phyloP scores from a whole-genome alignment of 768 basidiomycete genomes.

The Serendipita sp. region DNA sequence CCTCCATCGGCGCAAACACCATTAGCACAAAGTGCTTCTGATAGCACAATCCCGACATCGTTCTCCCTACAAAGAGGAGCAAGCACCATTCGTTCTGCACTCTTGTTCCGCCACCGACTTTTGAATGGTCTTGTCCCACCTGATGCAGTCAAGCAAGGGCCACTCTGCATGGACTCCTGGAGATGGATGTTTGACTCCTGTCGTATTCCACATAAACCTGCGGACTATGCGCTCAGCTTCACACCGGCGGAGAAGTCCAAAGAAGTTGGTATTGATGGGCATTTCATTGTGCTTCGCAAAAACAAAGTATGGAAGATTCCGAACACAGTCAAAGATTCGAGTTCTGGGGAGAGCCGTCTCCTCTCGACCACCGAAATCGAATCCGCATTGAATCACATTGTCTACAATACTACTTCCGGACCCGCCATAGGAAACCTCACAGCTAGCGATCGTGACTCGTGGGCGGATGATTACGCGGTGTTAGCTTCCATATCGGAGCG shows the following conservation, averaged over 20 bases:
- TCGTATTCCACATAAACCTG: constrained; percentile 38
- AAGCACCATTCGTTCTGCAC: constrained; percentile 46
- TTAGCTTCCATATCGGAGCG: constrained; percentile 10
- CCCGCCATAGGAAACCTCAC: constrained; percentile 67
- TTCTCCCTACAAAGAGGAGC: constrained; percentile 34
- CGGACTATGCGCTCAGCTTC: not conserved
- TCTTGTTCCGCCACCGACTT: constrained; percentile 56
- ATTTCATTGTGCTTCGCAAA: constrained; percentile 73
- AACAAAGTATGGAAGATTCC: constrained; percentile 68
- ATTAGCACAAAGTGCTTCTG: constrained; percentile 19
- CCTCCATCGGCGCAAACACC: constrained; percentile 26
- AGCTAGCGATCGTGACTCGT: constrained; percentile 66
- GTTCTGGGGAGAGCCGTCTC: constrained; percentile 34
- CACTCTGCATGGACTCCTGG: constrained; percentile 79
- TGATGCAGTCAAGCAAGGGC: constrained; percentile 50
- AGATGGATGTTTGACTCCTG: constrained; percentile 90
- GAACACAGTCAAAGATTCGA: constrained; percentile 23
- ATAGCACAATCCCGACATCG: constrained; percentile 29
- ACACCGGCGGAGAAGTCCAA: constrained; percentile 25
- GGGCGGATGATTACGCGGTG: constrained; percentile 32
- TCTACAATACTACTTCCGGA: constrained; percentile 43
- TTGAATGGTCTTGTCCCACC: constrained; percentile 50
- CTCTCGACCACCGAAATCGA: constrained; percentile 51
- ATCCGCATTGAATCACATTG: constrained; percentile 56
- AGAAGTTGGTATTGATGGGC: constrained; percentile 48